Base-by-base conservation (phyloP, 2,329 filamentous ascomycete genomes). In the Aplosporella prunicola region DNA sequence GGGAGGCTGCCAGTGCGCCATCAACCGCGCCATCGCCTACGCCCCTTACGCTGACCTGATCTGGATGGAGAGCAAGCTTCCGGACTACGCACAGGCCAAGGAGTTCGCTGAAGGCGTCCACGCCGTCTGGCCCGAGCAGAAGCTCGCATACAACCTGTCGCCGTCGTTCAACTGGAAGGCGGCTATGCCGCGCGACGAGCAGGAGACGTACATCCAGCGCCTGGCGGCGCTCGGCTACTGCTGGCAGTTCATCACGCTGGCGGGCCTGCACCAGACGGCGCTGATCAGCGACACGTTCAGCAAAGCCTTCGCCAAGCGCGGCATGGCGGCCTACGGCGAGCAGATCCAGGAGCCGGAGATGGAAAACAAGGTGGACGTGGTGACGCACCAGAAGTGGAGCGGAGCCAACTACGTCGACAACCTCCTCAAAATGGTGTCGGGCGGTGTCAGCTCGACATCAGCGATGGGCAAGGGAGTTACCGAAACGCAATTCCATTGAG, bases 181-280 rank as follows among this genome's bases (percentile, higher is more conserved):
- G 41, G 91, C 89, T 52, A 95, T 95, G 88, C 74, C 85, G 29
- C 78, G 82, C 48, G 72, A 74, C 36, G 89, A 96, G 61, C 91
- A 98, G 67, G 86, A 94, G 68, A 98, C 91, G 14, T 98, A 96
- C 69, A 98, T 98, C 68, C 71, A 79, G 45, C 84, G 91, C 27
- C 82, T 98, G 26, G 87, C 80, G 43, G 56, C 68, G 45, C 76
- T 98, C 32, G 91, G 91, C 45, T 98, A 98, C 76, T 93, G 86
- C 76, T 98, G 91, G 91, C 91, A 98, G 65, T 98, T 98, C 72
- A 98, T 98, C 70, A 98, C 91, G n/a, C 77, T 98, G 31, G 91
- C 89, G 5, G 91, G 91, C 49, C 74, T 98, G 57, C 91, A 98
- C 71, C 93, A 86, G 45, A 95, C 86, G 4, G 91, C 89, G 24